phyloP scores from a whole-genome alignment of 805 yeast genomes.

The Phaffomyces thermotolerans region DNA sequence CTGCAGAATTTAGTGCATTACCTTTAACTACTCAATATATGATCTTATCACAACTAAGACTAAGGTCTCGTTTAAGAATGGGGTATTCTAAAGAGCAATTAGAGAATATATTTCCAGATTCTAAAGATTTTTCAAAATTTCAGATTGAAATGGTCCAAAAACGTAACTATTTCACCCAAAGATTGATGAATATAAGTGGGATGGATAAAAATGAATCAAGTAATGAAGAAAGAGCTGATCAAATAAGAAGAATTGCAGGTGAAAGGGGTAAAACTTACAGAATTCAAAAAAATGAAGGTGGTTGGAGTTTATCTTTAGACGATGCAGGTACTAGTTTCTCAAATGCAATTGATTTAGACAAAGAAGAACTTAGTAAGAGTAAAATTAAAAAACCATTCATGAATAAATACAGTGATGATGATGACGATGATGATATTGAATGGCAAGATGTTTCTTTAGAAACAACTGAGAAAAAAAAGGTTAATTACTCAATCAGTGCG shows the following conservation, averaged over 20 bases:
- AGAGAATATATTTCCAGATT: slow-evolving; percentile 70
- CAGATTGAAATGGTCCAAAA: slow-evolving; percentile 91
- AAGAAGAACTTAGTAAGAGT: slow-evolving; percentile 5
- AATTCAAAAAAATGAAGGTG: slow-evolving; percentile 67
- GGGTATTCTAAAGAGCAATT: slow-evolving; percentile 91
- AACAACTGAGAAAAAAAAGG: slow-evolving; percentile 20
- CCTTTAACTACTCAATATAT: slow-evolving; percentile 86
- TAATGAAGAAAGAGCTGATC: slow-evolving; percentile 8
- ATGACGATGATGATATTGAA: slow-evolving; percentile 35
- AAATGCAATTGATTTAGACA: slow-evolving; percentile 44
- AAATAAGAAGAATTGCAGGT: slow-evolving; percentile 61
- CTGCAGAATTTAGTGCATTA: slow-evolving; percentile 65
- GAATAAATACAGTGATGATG: slow-evolving; percentile 10
- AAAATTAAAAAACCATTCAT: slow-evolving; percentile 13
- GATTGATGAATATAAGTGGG: slow-evolving; percentile 76
- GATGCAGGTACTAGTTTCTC: slow-evolving; percentile 30
- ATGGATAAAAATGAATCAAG: slow-evolving; percentile 40
- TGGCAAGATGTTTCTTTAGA: slow-evolving; percentile 64
- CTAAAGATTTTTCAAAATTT: slow-evolving; percentile 85
- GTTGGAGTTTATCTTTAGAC: slow-evolving; percentile 71
- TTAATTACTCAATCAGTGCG: slow-evolving; percentile 36
- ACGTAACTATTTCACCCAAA: slow-evolving; percentile 84
- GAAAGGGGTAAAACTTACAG: slow-evolving; percentile 73
- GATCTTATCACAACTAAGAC: slow-evolving; percentile 72
- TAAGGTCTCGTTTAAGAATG: slow-evolving; percentile 86